A percentile compares a stretch with the other conserved stretches of the same genome.
phyloP scores from a whole-genome alignment of 2,329 filamentous ascomycete genomes.

The Leptographium wingfieldii region DNA sequence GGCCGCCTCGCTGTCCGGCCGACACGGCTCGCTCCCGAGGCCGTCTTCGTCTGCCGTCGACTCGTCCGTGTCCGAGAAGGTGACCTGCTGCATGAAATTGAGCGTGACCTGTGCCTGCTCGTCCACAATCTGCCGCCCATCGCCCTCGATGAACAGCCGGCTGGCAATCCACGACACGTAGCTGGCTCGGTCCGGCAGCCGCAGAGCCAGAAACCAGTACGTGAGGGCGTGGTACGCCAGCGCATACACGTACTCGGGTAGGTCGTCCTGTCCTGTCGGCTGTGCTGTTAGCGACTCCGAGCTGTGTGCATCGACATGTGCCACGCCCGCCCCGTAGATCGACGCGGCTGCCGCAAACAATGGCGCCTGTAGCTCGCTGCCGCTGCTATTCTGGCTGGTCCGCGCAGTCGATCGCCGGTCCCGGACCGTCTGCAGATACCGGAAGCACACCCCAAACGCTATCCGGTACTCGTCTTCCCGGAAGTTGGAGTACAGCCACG shows the following conservation, averaged over 20 bases:
- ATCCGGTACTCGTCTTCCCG: conserved; percentile 84
- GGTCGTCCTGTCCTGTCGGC: conserved; percentile 45
- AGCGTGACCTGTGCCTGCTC: conserved; percentile 90
- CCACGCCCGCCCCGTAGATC: neutral
- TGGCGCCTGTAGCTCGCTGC: neutral
- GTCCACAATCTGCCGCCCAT: conserved; percentile 64
- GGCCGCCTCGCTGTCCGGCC: conserved; percentile 51
- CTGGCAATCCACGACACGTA: conserved; percentile 86
- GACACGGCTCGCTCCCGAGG: conserved; percentile 14
- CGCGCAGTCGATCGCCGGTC: conserved; percentile 44
- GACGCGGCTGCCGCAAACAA: neutral
- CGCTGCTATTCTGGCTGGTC: conserved; percentile 19
- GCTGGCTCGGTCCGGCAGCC: conserved; percentile 67
- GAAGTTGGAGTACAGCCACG: conserved; percentile 77
- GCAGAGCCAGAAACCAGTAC: conserved; percentile 91
- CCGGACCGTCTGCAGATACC: conserved; percentile 80
- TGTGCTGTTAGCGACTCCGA: conserved; percentile 11
- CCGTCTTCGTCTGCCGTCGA: conserved; percentile 44
- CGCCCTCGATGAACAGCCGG: conserved; percentile 67
- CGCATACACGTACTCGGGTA: conserved; percentile 88
- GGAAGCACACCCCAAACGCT: conserved; percentile 89
- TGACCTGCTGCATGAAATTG: conserved; percentile 85
- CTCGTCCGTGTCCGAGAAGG: conserved; percentile 76
- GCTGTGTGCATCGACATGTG: conserved; percentile 10
- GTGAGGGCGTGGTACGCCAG: conserved; percentile 91